Evolutionary conservation across 768 basidiomycete species (phyloP).

Genomic region (Mycena amicta): DNA sequence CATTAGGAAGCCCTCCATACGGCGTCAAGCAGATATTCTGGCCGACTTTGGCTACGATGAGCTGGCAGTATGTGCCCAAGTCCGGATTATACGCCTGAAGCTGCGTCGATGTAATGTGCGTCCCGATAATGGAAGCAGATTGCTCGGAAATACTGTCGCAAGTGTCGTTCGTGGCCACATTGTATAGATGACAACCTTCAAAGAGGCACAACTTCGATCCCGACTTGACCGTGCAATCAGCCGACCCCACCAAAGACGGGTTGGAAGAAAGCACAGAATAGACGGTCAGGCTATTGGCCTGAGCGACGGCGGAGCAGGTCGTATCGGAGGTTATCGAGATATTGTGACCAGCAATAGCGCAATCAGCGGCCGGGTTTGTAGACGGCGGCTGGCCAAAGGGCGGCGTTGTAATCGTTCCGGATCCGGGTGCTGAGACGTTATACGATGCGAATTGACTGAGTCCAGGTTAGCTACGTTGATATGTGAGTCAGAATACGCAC

Average conservation of each 20-base stretch:
- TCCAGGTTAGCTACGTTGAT: too few species aligned
- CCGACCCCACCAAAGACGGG: slow-evolving; percentile 4
- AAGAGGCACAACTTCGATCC: slow-evolving; percentile 20
- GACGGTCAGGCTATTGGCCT: slow-evolving; percentile 12
- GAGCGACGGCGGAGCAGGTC: slow-evolving; percentile 19
- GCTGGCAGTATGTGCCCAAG: slow-evolving; percentile 22
- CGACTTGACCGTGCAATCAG: slow-evolving; percentile 15
- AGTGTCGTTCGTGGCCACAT: slow-evolving; percentile 23
- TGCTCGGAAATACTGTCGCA: slow-evolving; percentile 18
- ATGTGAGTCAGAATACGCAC: background rate
- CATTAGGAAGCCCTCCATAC: slow-evolving; percentile 23
- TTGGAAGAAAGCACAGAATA: slow-evolving; percentile 19
- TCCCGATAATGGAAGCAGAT: slow-evolving; percentile 4
- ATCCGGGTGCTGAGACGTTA: background rate
- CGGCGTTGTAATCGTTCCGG: background rate
- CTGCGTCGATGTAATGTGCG: slow-evolving; percentile 12
- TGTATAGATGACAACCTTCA: slow-evolving; percentile 24
- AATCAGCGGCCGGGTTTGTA: slow-evolving; percentile 16
- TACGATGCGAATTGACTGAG: background rate
- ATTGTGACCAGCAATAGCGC: slow-evolving; percentile 25
- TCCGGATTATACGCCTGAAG: slow-evolving; percentile 21
- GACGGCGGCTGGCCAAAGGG: slow-evolving; percentile 3
- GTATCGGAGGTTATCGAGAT: slow-evolving; percentile 20
- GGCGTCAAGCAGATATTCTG: slow-evolving; percentile 18
- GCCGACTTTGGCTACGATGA: slow-evolving; percentile 17